Base-by-base conservation (phyloP, 1,284 basidiomycete genomes). In the Cutaneotrichosporon sp. region DNA sequence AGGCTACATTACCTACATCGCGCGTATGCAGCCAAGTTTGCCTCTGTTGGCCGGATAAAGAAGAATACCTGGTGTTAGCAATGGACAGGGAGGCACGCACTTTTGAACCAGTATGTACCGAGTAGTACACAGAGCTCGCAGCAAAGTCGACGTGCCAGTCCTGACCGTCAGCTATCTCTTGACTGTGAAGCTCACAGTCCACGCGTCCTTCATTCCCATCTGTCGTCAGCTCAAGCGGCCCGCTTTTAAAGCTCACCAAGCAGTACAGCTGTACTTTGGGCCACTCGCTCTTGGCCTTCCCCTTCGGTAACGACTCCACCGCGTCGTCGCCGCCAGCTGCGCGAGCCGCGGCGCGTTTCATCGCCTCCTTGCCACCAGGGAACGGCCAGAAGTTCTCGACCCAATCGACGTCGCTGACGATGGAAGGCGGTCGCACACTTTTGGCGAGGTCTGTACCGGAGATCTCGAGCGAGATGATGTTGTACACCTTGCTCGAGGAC, bases 101-200 rank as follows among this genome's bases (percentile, higher is more conserved):
- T 79, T 93, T 92, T 23, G 83, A 81, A 21, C 90, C 90, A 37
- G 79, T 80, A 50, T 92, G 79, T 55, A 96, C 85, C 62, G 92
- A 89, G 67, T 96, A 96, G 73, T 93, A 96, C 10, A 96, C 91
- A 1, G 90, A 93, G 8, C 88, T 91, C 1, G 90, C 92, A 15
- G 92, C 92, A 71, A 97, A 96, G 74, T 97, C 93, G 56, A 96
- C 79, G 68, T 97, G 92, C 93, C 91, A 96, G 67, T 96, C 91
- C 89, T 90, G 64, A 7, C 35, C n/a, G 41, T 50, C 5, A 42
- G 33, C 46, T 50, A 40, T 34, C 37, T n/a, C n/a, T n/a, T n/a
- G 18, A 45, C 26, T 17, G 12, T 26, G 14, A 35, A 13, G 76
- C 83, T 69, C 61, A 90, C 92, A 56, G 94, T 97, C 89, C 92